phyloP scores from a whole-genome alignment of 805 yeast species.

The Kregervanrija delftensis region DNA sequence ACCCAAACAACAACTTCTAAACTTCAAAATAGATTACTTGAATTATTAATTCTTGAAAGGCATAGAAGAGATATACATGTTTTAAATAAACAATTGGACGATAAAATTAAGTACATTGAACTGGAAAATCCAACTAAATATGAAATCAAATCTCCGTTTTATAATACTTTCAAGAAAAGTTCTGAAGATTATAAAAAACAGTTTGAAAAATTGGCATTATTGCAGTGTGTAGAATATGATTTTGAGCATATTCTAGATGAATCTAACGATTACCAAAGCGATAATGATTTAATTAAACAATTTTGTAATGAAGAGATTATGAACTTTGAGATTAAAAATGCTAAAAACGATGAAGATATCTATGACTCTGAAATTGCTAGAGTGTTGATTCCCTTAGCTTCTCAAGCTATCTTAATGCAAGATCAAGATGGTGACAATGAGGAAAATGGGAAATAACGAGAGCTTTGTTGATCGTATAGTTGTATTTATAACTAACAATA shows the following conservation, averaged over 20 bases:
- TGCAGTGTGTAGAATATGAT: conserved; percentile 31
- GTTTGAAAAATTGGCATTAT: conserved; percentile 27
- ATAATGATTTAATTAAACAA: conserved; percentile 23
- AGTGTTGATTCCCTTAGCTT: conserved; percentile 30
- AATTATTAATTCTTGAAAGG: conserved; percentile 28
- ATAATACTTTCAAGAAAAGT: conserved; percentile 15
- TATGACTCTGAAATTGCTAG: conserved; percentile 23
- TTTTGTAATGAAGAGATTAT: conserved; percentile 25
- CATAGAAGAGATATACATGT: conserved; percentile 27
- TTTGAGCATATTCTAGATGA: conserved; percentile 25
- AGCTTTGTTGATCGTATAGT: not conserved
- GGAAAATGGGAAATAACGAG: conserved; percentile 1
- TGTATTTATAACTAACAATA: no score
- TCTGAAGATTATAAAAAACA: conserved; percentile 17
- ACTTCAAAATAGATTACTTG: conserved; percentile 29
- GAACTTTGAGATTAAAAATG: conserved; percentile 14
- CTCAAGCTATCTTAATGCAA: conserved; percentile 23
- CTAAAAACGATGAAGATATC: conserved; percentile 10
- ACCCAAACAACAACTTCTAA: conserved; percentile 26
- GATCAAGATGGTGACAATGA: conserved; percentile 8
- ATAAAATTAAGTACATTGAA: conserved; percentile 17
- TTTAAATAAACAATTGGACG: conserved; percentile 18
- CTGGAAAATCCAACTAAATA: conserved; percentile 25
- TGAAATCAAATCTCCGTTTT: conserved; percentile 29
- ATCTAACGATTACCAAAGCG: conserved; percentile 19